phyloP scores from a whole-genome alignment of 192 early-diverging fungal genomes.

The Entophlyctis helioformis region DNA sequence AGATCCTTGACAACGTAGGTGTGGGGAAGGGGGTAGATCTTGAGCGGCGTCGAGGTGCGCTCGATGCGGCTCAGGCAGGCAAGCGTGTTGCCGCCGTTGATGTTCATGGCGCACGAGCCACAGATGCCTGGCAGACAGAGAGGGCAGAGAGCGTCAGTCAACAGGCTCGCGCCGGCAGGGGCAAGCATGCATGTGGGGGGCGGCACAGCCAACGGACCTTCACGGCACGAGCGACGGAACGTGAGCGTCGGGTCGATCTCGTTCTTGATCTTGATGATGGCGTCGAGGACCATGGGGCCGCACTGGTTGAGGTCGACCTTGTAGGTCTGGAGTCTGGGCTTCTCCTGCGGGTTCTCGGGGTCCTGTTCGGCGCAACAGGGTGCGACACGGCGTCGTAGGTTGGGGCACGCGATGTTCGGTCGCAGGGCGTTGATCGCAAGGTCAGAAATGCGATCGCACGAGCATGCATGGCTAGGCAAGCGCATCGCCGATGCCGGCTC shows the following conservation, averaged over 20 bases:
- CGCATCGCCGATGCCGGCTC: too few relatives aligned
- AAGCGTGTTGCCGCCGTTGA: constrained; percentile 87
- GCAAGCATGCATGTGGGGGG: too few relatives aligned
- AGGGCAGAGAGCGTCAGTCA: not conserved
- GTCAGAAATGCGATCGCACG: too few relatives aligned
- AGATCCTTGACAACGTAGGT: constrained; percentile 97
- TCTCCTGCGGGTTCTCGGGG: constrained; percentile 77
- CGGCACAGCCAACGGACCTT: constrained; percentile 34
- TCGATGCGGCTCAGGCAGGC: constrained; percentile 87
- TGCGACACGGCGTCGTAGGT: too few relatives aligned
- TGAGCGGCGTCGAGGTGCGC: constrained; percentile 47
- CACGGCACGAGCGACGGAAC: constrained; percentile 92
- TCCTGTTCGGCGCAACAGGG: constrained; percentile 33
- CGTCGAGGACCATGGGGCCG: constrained; percentile 95
- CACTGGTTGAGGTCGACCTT: constrained; percentile 82
- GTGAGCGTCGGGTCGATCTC: constrained; percentile 87
- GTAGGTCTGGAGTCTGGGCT: constrained; percentile 81
- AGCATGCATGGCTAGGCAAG: too few relatives aligned
- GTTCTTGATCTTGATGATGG: constrained; percentile 96
- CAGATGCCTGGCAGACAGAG: constrained; percentile 70
- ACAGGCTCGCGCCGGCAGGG: not conserved
- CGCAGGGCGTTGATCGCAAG: too few relatives aligned
- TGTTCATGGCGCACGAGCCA: constrained; percentile 98
- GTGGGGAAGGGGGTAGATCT: constrained; percentile 96
- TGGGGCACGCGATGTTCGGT: too few relatives aligned